Base-by-base conservation (phyloP, 805 yeast species). In the Pichia californica region DNA sequence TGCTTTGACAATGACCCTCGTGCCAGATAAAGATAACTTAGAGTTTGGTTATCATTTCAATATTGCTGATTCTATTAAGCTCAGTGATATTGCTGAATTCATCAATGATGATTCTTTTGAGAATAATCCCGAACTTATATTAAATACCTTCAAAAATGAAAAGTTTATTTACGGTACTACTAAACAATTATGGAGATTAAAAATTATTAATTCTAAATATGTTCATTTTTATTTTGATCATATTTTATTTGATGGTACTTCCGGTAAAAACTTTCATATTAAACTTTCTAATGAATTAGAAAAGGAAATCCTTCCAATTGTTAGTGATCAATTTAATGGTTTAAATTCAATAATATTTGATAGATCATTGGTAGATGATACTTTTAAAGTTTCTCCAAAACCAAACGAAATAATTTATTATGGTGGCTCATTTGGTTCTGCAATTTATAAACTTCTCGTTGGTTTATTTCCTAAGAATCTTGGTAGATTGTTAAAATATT, bases 201-300 rank as follows among this genome's bases (percentile, higher is more conserved):
- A 43, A 25, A 21, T 43, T 8, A 21, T 43, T 7, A 36, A 36
- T 40, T 7, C 16, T 9, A 38, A 33, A n/a, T 43, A 25, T 26
- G 14, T 31, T 7, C 9, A 38, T 9, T 44, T 64, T 27, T 46
- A 46, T 20, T 58, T 56, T 40, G 62, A 65, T 32, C 69, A 65
- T 47, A 29, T 55, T 5, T 41, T 63, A n/a, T 56, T 62, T 33
- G 71, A 67, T 50, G 71, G 69, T 10, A 53, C 51, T 9, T 51
- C 65, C 8, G 67, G 62, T 7, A 41, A 45, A 16, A 48, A 49
- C 25, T 66, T 66, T 47, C 68, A 63, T 31, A 46, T 49, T n/a
- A 59, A 61, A 16, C 50, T 66, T 6, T 32, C 40, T 1, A 43
- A 33, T 13, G 37, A 28, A 33, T 15, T 28, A 3, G n/a, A n/a